Base-by-base conservation (phyloP, 2,329 filamentous ascomycete species). In the Cryphonectria carpinicola region DNA sequence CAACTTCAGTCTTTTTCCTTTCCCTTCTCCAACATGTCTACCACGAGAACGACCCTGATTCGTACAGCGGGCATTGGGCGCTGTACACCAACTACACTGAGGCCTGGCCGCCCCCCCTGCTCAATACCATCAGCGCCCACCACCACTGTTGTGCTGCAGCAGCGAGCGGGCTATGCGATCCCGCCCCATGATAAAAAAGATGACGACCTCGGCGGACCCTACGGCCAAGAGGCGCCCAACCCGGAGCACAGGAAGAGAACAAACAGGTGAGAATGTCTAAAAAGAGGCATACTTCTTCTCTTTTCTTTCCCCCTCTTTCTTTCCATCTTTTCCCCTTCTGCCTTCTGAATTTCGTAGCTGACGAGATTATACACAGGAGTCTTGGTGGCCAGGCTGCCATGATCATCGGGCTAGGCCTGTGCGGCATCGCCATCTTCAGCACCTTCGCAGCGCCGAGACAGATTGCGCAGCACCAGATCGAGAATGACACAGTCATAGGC, bases 391-490 rank as follows among this genome's bases (percentile, higher is more conserved):
- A 41, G 25, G 37, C 69, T 25, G 69, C 69, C 17, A 61, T 49
- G 17, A 25, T 64, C 52, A 60, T 68, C 35, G 66, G 62, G 22
- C 35, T 69, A 4, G 61, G 17, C 35, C 41, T 69, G 14, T 66
- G 70, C 39, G 19, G 39, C 41, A 35, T 68, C 25, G 52, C 54
- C 14, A 8, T 69, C 54, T 68, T 56, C 66, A 65, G 62, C 54
- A n/a, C 32, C 41, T 71, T 71, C 13, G 66, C 60, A 19, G 28
- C 35, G n/a, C 70, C 70, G 7, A 46, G 70, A 11, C 56, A 65
- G 66, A 71, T 68, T 11, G 69, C 69, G 35, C 54, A 68, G 19
- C 65, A 69, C 35, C 70, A 69, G 66, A 69, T 69, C 62, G 70
- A 71, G 2, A 71, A 71, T 54, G 70, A 69, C 37, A 69, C 64